Conservation (phyloP, 2,329 filamentous ascomycete genomes). For the Monilinia aucupariae region DNA sequence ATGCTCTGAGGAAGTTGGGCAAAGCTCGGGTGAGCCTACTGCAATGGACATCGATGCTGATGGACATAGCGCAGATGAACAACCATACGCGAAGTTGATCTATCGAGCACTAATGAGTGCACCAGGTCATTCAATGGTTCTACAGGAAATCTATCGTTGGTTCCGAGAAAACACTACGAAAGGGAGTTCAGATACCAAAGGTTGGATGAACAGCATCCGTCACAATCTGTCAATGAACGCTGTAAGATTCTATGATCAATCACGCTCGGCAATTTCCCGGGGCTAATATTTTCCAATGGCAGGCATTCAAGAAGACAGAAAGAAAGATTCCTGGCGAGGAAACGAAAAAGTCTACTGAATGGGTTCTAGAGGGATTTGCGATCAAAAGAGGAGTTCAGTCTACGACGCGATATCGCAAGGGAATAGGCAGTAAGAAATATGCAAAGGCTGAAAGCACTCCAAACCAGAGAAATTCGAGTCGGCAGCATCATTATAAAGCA, state of each 20-base stretch:
- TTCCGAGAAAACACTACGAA: constrained; percentile 78
- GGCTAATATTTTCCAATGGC: constrained; percentile 12
- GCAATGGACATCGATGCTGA: constrained; percentile 30
- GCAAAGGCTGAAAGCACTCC: constrained; percentile 15
- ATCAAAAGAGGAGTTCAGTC: constrained; percentile 69
- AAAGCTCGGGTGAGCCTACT: constrained; percentile 27
- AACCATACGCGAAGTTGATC: constrained; percentile 77
- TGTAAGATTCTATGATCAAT: constrained; percentile 49
- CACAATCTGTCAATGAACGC: constrained; percentile 96
- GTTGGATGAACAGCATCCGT: constrained; percentile 93
- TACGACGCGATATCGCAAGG: constrained; percentile 73
- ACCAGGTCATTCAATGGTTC: constrained; percentile 62
- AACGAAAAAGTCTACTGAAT: constrained; percentile 64
- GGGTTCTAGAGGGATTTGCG: constrained; percentile 70
- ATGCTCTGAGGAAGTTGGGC: constrained; percentile 29
- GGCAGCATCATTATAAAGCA: not conserved
- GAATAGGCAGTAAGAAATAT: constrained; percentile 38
- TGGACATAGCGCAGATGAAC: constrained; percentile 41
- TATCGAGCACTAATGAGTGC: constrained; percentile 67
- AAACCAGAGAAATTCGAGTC: not conserved
- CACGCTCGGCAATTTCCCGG: constrained; percentile 34
- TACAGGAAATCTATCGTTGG: constrained; percentile 89
- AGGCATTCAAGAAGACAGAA: constrained; percentile 53
- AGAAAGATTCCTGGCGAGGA: constrained; percentile 42
- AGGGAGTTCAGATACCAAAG: constrained; percentile 54